Base-by-base conservation (phyloP, 352 stramenopile genomes). In the Stramenopiles sp. region DNA sequence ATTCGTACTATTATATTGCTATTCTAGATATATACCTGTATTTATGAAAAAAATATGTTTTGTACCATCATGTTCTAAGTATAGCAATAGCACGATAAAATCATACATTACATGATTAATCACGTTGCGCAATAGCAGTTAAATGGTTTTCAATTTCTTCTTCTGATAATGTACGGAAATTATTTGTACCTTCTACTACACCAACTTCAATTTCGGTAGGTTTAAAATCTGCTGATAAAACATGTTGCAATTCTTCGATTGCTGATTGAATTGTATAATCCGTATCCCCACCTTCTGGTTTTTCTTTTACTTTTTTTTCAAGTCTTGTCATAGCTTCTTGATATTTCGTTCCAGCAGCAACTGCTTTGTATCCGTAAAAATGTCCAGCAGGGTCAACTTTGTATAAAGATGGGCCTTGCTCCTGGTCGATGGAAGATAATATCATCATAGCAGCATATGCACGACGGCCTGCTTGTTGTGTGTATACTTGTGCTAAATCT, bases 251-350 rank as follows among this genome's bases (percentile, higher is more conserved):
- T 82, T 93, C 97, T 81, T 93, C 96, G 84, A 99, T 98, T 74
- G 94, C 94, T 33, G 91, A 97, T 83, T 96, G 86, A 81, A 98
- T 89, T 73, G 94, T 96, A 73, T 92, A 87, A 82, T 97, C 90
- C n/a, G 90, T 85, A 83, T 95, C 88, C 88, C 97, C 96, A 33
- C 84, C 83, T 43, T 82, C 82, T n/a, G 86, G 79, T 83, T 94
- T 92, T 77, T 88, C 87, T 86, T 94, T 93, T 31, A 97, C 90
- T 86, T 97, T 95, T 86, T 98, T 99, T 86, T 99, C 96, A 65
- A 99, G 88, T 87, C 97, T 98, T 85, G 98, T 99, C 81, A 97
- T 95, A 32, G 95, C 95, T 86, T 99, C 95, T 86, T 98, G 94
- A 82, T 98, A 93, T 87, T 98, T 98, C 13, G 91, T 85, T 27